These are phyloP conservation scores for Aethionema arabicum DNA, from an alignment of 345 rosid genomes.

Conservation along the genomic window DNA sequence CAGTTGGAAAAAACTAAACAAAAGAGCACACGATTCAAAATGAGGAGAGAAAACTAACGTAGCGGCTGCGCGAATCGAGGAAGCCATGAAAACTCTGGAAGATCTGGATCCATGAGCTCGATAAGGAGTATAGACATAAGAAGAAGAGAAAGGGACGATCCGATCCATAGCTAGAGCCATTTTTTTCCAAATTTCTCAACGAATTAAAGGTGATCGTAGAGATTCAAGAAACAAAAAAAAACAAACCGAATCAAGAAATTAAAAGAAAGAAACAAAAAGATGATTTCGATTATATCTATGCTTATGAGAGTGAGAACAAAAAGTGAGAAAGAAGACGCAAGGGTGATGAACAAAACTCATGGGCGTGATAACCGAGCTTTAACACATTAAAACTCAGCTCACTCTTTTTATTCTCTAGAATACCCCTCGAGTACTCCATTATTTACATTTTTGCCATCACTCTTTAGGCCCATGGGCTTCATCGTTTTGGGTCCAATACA, in stretches of 20 bases:
- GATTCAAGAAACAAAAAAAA: not conserved
- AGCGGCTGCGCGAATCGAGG: slow-evolving; percentile 41
- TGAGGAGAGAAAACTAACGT: slow-evolving; percentile 38
- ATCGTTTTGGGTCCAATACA: not conserved
- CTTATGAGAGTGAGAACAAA: slow-evolving; percentile 7
- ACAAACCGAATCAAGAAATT: not conserved
- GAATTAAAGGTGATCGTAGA: not conserved
- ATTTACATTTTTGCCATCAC: slow-evolving; percentile 23
- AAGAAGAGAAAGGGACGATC: slow-evolving; percentile 30
- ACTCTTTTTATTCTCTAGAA: slow-evolving; percentile 4
- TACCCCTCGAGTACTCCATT: not conserved
- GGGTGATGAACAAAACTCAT: not conserved
- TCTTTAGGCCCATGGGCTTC: slow-evolving; percentile 25
- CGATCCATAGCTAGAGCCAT: slow-evolving; percentile 52
- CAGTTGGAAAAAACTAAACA: not conserved
- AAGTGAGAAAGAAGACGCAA: slow-evolving; percentile 1
- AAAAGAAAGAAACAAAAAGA: not conserved
- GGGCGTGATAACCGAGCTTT: slow-evolving; percentile 27
- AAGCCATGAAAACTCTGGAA: slow-evolving; percentile 50
- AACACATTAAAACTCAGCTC: not conserved
- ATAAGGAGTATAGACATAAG: slow-evolving; percentile 31
- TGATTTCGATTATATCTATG: slow-evolving; percentile 32
- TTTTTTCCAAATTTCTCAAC: not conserved
- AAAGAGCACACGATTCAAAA: not conserved
- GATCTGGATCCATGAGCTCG: slow-evolving; percentile 38